Base-by-base conservation (phyloP, 345 rosid species). In the Erodium maritimum region DNA sequence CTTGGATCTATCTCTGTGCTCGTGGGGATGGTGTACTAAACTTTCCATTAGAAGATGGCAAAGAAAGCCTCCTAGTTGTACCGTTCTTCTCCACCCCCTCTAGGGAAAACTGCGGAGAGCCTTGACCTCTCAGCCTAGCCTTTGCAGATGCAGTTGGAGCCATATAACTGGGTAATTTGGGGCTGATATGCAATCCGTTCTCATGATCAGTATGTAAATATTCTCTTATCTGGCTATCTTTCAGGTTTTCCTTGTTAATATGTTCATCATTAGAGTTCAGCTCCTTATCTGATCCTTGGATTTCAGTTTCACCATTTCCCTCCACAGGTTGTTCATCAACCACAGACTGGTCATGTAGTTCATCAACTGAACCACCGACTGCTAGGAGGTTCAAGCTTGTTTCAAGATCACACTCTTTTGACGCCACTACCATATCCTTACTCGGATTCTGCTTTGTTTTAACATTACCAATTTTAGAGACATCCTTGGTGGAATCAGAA, bases 91-190 rank as follows among this genome's bases (percentile, higher is more conserved):
- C 90, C 46, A 65, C 65, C 61, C 61, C 78, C 65, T 80, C 88
- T 65, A 59, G 71, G 29, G 76, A 23, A 62, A 82, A 23, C 51
- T 79, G 52, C 0, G 95, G 82, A 37, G 95, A 80, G 55, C 83
- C 90, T 72, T 87, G 90, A 68, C 72, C 88, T 70, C 77, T 80
- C 42, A 83, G 71, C 75, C 77, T 85, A 62, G 95, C 95, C 77
- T 79, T 90, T 29, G 84, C 86, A 67, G 95, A 87, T 75, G 76
- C 81, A 65, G 95, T 90, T 53, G 93, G 86, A 50, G 87, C 88
- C 97, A 85, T 90, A 62, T 87, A 90, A 75, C 95, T 81, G 10
- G 93, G 95, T 54, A 80, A 69, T 65, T 77, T 87, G 16, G 79
- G 55, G n/a, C 75, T 66, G 56, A 71, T 76, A 14, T 71, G 81